Evolutionary conservation across 257 asterid species (phyloP).

Genomic region (Datura wrightii): DNA sequence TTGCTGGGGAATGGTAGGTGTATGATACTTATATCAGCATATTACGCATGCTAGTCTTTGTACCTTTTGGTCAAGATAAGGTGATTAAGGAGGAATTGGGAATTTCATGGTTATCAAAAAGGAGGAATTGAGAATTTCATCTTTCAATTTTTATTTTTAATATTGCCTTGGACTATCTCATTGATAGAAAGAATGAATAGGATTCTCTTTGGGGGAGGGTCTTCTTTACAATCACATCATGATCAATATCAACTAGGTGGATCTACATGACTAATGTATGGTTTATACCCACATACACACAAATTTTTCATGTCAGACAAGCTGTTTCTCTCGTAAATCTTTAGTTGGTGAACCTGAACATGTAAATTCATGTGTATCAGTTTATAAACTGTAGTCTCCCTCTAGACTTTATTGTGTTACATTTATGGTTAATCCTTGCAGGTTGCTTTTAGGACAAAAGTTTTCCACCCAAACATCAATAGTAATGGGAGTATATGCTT

Average conservation of each 20-base stretch:
- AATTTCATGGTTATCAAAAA: background rate
- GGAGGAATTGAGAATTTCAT: background rate
- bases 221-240: background rate
- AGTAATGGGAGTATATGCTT: constrained; percentile 35
- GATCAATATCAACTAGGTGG: background rate
- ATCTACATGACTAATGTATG: background rate
- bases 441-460: constrained; percentile 38
- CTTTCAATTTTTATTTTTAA: background rate
- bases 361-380: background rate
- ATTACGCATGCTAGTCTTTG: background rate
- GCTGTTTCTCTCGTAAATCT: background rate
- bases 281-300: background rate
- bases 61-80: background rate
- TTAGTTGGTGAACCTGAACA: background rate
- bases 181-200: background rate
- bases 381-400: background rate
- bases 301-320: background rate
- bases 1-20: background rate
- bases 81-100: background rate
- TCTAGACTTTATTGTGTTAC: background rate
- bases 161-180: background rate
- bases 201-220: background rate
- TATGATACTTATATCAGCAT: background rate
- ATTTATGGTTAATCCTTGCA: background rate
- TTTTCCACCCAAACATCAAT: constrained; percentile 34